Conservation (phyloP, 1,139 yeast species). For the Blastobotrys buckinghamii region DNA sequence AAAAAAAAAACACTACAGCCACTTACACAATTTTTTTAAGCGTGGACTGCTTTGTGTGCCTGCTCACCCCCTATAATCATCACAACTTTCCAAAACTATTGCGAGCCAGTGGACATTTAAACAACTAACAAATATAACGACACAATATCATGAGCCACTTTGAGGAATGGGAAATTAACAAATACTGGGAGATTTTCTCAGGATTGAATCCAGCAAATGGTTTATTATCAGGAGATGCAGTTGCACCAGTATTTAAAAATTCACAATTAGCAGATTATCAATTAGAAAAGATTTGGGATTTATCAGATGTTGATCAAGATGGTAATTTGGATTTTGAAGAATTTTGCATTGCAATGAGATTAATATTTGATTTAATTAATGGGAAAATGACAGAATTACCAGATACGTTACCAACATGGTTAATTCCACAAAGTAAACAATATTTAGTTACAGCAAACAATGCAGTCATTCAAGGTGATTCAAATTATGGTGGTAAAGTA, state of each 20-base stretch:
- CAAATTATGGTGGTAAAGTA: neutral
- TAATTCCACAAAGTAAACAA: constrained; percentile 81
- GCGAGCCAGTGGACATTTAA: too few species aligned
- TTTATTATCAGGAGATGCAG: constrained; percentile 77
- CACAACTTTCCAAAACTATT: too few species aligned
- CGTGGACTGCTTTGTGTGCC: too few species aligned
- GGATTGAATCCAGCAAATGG: constrained; percentile 79
- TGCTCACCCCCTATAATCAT: too few species aligned
- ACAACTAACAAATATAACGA: too few species aligned
- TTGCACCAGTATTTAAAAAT: constrained; percentile 80
- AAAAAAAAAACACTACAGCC: too few species aligned
- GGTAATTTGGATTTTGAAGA: constrained; percentile 93
- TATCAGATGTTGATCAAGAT: constrained; percentile 89
- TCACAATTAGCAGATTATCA: constrained; percentile 74
- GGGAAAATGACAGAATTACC: constrained; percentile 65
- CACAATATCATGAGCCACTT: constrained; percentile 37
- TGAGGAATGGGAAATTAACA: constrained; percentile 91
- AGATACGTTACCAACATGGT: constrained; percentile 74
- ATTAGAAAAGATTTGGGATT: constrained; percentile 80
- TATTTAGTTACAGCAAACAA: constrained; percentile 76
- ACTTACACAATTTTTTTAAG: too few species aligned
- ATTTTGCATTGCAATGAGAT: constrained; percentile 94
- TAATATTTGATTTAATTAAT: constrained; percentile 85
- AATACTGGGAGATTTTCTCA: constrained; percentile 95
- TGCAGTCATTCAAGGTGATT: constrained; percentile 41